A percentile compares a stretch with the other conserved stretches of the same genome.
Conservation (phyloP, 768 basidiomycete genomes). For the Leucocoprinus leucothites region DNA sequence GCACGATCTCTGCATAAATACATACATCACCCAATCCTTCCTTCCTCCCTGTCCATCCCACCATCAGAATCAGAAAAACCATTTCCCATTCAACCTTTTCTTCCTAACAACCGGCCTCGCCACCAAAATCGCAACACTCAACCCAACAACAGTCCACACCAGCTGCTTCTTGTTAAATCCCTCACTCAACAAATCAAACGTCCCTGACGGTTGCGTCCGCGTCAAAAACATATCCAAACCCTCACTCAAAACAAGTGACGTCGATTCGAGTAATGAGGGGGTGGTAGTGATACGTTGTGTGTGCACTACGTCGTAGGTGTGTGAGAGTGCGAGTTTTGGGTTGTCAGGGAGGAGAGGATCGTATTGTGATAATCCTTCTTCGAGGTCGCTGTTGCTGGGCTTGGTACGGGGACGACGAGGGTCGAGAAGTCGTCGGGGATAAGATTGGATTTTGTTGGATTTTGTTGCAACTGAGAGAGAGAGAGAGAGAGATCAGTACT, state of each 20-base stretch:
- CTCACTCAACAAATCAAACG: conserved; percentile 90
- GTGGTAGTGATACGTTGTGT: conserved; percentile 70
- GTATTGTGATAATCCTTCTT: conserved; percentile 85
- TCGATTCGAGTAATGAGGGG: conserved; percentile 88
- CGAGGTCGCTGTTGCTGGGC: conserved; percentile 71
- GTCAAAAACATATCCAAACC: conserved; percentile 91
- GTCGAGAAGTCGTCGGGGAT: conserved; percentile 73
- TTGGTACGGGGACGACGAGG: conserved; percentile 80
- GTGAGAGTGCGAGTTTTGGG: conserved; percentile 47
- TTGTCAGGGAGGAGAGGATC: conserved; percentile 79
- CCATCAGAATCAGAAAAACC: conserved; percentile 61
- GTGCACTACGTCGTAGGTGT: conserved; percentile 56
- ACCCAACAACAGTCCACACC: conserved; percentile 71
- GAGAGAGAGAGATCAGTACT: background rate
- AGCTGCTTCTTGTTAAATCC: conserved; percentile 93
- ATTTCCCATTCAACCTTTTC: conserved; percentile 65
- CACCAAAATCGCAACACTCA: conserved; percentile 74
- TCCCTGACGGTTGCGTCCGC: conserved; percentile 79
- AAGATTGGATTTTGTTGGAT: conserved; percentile 68
- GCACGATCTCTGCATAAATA: background rate
- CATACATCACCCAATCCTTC: background rate
- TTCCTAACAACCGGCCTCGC: conserved; percentile 77
- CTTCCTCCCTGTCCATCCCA: too few relatives aligned
- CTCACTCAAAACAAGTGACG: conserved; percentile 81
- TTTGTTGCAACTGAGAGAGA: conserved; percentile 57